These are phyloP conservation scores for Penicillium psychrosexuale DNA, from an alignment of 2,329 filamentous ascomycete genomes.

Conservation along the genomic window DNA sequence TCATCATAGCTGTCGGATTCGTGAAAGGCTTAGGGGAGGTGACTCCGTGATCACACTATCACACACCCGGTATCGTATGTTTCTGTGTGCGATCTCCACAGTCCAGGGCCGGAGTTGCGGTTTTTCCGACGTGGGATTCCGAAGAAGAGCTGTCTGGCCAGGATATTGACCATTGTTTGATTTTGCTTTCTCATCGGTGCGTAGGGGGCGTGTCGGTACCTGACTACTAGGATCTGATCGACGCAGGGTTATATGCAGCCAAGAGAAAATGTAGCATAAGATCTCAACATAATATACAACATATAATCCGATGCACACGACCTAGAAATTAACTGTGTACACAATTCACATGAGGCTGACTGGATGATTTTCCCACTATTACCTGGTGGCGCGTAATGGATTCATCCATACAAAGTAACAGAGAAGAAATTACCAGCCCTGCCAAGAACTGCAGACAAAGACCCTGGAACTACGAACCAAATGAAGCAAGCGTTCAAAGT, in stretches of 20 bases:
- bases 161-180: background rate
- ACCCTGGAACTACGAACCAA: background rate
- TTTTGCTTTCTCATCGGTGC: background rate
- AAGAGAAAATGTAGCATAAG: constrained; percentile 7
- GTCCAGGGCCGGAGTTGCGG: background rate
- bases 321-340: background rate
- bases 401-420: background rate
- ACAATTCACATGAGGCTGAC: background rate
- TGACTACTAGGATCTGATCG: constrained; percentile 8
- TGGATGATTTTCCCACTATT: background rate
- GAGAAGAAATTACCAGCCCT: background rate
- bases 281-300: background rate
- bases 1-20: background rate
- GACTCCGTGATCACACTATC: background rate
- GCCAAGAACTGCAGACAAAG: too few species aligned
- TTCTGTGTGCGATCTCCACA: background rate
- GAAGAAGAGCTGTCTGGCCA: background rate
- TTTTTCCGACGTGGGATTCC: background rate
- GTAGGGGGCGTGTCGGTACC: background rate
- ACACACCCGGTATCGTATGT: background rate
- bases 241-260: constrained; percentile 19
- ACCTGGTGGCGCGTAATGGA: background rate
- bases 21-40: background rate
- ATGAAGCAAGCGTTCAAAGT: background rate
- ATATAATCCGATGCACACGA: background rate